Evolutionary conservation across 2,329 filamentous ascomycete genomes (phyloP), one percentile per base, ranked within the genome.

Genomic region (Elsinoe australis): DNA sequence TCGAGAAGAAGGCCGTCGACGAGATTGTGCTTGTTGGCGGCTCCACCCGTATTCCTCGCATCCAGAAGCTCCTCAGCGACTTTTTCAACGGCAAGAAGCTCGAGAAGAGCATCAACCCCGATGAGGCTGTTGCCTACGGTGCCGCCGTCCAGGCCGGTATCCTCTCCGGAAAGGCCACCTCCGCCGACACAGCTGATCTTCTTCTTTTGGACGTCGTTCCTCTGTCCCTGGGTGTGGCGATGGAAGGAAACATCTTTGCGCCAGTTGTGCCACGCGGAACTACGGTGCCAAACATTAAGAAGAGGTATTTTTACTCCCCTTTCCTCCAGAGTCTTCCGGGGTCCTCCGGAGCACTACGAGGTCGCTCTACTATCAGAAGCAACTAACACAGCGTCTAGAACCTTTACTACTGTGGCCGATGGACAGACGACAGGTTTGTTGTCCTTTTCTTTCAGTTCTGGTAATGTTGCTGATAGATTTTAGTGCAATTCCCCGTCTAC

Each of bases 51-150:
- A 98, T 98, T 62, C 92, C 92, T 66, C 82, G 83, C 70, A 94
- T 98, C 71, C 92, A 98, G 83, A 96, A 96, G 82, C 85, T 98
- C 58, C 83, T 98, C 59, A 89, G 83, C 75, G 92, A 98, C 73
- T 95, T 89, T 81, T 98, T 98, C 76, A 86, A 94, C 69, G 89
- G 89, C 73, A 98, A 98, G 87, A 95, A 98, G 85, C 87, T 95
- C 59, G 90, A 96, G 82, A 96, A 95, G 75, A 92, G 86, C 78
- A 96, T 96, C 78, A 98, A 98, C 82, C 92, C 92, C 63, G 92
- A 98, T 67, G 92, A 98, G 79, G 92, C 92, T 61, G 92, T 98
- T 64, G 92, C 92, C 62, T 95, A 95, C 74, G 92, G 92, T 82
- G 92, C 92, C 58, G 92, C 92, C 61, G 90, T 98, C 54, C 92